Conservation (phyloP, 352 stramenopile genomes). For the Peronospora farinosa region DNA sequence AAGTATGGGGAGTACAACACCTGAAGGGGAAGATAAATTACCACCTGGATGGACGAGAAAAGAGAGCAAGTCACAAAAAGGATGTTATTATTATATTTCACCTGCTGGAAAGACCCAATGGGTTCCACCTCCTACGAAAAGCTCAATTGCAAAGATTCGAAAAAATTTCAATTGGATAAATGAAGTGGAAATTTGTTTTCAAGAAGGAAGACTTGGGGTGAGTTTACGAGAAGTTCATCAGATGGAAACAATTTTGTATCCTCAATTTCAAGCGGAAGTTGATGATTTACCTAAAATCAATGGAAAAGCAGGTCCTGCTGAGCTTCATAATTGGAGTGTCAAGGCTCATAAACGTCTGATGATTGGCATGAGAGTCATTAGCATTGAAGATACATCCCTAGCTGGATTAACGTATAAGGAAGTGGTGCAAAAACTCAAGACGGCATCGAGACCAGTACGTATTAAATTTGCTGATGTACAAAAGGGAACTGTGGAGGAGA, state of each 20-base stretch:
- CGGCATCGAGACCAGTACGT: conserved; percentile 57
- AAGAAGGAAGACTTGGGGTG: conserved; percentile 71
- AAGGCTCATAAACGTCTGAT: conserved; percentile 74
- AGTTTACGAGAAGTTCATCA: conserved; percentile 73
- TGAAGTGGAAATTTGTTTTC: conserved; percentile 84
- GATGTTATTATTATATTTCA: conserved; percentile 82
- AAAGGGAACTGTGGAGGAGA: conserved; percentile 69
- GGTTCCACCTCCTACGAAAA: conserved; percentile 42
- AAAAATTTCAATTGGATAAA: conserved; percentile 74
- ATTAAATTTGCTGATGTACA: conserved; percentile 80
- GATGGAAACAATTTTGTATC: conserved; percentile 69
- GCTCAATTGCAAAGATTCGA: conserved; percentile 23
- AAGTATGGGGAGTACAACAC: conserved; percentile 19
- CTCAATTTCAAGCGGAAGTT: conserved; percentile 85
- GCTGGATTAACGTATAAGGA: conserved; percentile 79
- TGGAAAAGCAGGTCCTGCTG: conserved; percentile 71
- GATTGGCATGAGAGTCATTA: conserved; percentile 80
- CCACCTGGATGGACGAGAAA: conserved; percentile 75
- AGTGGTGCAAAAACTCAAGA: conserved; percentile 73
- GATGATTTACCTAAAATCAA: conserved; percentile 85
- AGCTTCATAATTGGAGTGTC: conserved; percentile 88
- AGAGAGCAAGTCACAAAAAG: conserved; percentile 84
- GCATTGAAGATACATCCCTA: conserved; percentile 62
- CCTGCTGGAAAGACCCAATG: conserved; percentile 79
- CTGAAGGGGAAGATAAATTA: conserved; percentile 35